Conservation (phyloP, 306 rosid genomes). For the Quercus variabilis region DNA sequence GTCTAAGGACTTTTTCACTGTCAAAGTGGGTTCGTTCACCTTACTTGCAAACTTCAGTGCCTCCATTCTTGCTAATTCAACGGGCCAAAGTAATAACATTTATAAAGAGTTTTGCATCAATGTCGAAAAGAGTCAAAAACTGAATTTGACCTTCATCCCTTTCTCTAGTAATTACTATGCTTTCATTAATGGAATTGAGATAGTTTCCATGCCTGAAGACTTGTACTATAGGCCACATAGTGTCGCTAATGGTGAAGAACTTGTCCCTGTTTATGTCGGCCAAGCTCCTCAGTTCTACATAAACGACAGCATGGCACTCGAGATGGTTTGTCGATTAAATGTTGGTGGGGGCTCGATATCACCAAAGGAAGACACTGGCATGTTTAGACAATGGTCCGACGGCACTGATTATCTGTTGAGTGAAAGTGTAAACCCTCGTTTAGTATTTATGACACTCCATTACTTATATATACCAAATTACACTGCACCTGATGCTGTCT, state of each 20-base stretch:
- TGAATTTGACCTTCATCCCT: background rate
- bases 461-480: background rate
- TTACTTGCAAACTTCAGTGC: background rate
- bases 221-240: background rate
- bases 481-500: slow-evolving; percentile 27
- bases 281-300: background rate
- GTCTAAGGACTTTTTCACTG: background rate
- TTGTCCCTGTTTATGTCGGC: background rate
- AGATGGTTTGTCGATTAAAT: slow-evolving; percentile 27
- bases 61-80: background rate
- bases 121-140: background rate
- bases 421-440: no score
- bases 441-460: accelerated
- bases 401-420: background rate
- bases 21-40: background rate
- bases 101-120: background rate
- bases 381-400: slow-evolving; percentile 26
- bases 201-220: background rate
- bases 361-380: slow-evolving; percentile 23
- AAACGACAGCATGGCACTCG: slow-evolving; percentile 27
- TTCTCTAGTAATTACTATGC: background rate
- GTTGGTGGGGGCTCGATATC: slow-evolving; percentile 30
- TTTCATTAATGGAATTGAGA: background rate
- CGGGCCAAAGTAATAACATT: accelerated
- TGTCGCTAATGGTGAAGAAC: background rate